A percentile compares a stretch with the other conserved stretches of the same genome.
Evolutionary conservation across 1,284 basidiomycete genomes (phyloP).

Genomic region (Sporisorium sorghi): DNA sequence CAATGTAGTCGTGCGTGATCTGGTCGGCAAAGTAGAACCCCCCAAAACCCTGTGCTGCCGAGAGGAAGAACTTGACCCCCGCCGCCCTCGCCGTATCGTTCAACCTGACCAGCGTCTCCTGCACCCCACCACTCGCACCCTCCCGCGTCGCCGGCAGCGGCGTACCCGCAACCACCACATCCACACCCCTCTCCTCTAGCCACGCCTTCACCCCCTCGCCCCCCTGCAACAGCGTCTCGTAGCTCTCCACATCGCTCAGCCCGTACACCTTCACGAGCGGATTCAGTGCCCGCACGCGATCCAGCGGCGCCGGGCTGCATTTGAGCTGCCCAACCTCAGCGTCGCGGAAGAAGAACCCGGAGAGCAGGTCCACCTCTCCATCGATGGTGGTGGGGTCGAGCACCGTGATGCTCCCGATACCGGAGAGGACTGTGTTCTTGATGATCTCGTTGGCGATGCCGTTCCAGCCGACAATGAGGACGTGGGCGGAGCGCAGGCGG

Average conservation of each 20-base stretch:
- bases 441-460: slow-evolving; percentile 94
- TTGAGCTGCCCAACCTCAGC: slow-evolving; percentile 76
- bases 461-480: slow-evolving; percentile 83
- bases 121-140: neutral
- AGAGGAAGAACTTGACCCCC: slow-evolving; percentile 78
- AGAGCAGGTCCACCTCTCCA: slow-evolving; percentile 80
- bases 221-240: slow-evolving; percentile 27
- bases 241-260: slow-evolving; percentile 23
- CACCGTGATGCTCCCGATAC: slow-evolving; percentile 74
- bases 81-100: slow-evolving; percentile 78
- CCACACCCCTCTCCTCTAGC: slow-evolving; percentile 71
- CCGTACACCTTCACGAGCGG: slow-evolving; percentile 85
- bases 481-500: slow-evolving; percentile 91
- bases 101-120: slow-evolving; percentile 75
- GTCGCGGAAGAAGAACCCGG: slow-evolving; percentile 93
- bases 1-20: slow-evolving; percentile 84
- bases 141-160: neutral
- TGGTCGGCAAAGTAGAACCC: slow-evolving; percentile 96
- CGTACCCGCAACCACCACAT: slow-evolving; percentile 60
- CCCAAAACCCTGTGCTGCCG: slow-evolving; percentile 87
- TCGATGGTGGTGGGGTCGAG: slow-evolving; percentile 70
- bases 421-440: slow-evolving; percentile 82
- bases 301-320: slow-evolving; percentile 31
- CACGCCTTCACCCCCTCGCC: slow-evolving; percentile 57
- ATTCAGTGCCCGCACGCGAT: slow-evolving; percentile 86